A percentile compares a stretch with the other conserved stretches of the same genome.
These are phyloP conservation scores for Eimeria maxima DNA, from an alignment of 169 alveolate genomes.

Conservation along the genomic window DNA sequence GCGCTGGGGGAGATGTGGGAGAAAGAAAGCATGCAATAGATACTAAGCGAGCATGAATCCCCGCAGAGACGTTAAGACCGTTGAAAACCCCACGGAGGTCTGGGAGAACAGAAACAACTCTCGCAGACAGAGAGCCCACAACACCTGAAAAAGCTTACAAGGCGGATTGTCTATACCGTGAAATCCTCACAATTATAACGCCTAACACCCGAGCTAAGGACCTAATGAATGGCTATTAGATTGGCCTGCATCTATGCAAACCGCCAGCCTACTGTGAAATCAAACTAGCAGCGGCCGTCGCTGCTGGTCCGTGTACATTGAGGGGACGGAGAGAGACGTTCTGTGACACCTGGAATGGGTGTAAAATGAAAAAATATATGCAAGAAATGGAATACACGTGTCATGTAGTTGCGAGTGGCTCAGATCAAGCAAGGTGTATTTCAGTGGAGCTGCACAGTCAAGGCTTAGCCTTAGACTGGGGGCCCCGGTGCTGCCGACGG, in stretches of 20 bases:
- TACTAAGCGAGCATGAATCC: background rate
- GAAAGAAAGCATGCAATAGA: background rate
- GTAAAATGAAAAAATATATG: background rate
- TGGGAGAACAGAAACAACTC: background rate
- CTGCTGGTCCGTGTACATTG: background rate
- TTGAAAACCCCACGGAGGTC: background rate
- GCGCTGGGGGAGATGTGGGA: background rate
- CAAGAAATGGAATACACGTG: background rate
- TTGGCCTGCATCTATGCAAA: background rate
- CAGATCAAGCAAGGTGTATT: background rate
- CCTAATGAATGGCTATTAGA: background rate
- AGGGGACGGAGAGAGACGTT: background rate
- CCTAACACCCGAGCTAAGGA: background rate
- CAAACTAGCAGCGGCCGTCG: background rate
- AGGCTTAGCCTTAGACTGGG: background rate
- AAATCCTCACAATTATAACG: background rate
- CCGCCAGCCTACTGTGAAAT: background rate
- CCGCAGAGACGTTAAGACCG: background rate
- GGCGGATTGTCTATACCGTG: background rate
- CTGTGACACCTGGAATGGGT: background rate
- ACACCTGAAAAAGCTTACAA: background rate
- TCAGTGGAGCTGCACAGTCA: conserved; percentile 18
- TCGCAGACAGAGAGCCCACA: too few species aligned
- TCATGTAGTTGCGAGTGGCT: background rate
- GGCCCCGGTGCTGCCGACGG: conserved; percentile 35